Base-by-base conservation (phyloP, 2,329 filamentous ascomycete species). In the Chaetomiaceae sp. region DNA sequence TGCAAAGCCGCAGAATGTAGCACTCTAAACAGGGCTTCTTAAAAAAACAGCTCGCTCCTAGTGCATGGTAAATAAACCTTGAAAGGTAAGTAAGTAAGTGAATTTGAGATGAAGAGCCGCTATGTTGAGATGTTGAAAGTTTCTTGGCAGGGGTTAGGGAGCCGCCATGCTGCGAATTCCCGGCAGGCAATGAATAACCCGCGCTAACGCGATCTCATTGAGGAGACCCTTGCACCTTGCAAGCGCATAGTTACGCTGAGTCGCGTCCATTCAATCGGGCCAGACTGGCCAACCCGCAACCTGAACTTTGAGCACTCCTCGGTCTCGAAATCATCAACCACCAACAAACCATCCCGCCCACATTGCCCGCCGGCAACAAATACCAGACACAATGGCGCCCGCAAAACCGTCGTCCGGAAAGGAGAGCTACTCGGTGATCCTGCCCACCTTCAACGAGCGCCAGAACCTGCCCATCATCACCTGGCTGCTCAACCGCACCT, bases 371-470 rank as follows among this genome's bases (percentile, higher is more conserved):
- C 29, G 51, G 20, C 18, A 14, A 45, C 23, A 42, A 1, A 42
- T 44, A 63, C 61, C 23, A 42, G 1, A 42, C 47, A 63, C 61
- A 63, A 82, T 82, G 79, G 75, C 77, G 53, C 68, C 73, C 48
- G 62, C 64, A 48, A 76, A 74, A 62, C 36, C 53, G 11, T 48
- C 58, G 4, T 54, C 62, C 52, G 56, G 65, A 47, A 71, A 71
- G 64, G 79, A 94, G 79, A 95, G 92, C 75, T 99, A 96, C 81
- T 96, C 92, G 62, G 86, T 99, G 69, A 92, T 99, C 68, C 84
- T 99, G 61, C 94, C 94, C 53, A 99, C 94, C 58, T 99, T 96
- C 83, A 97, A 99, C 72, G 94, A 99, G 81, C 89, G 94, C 69
- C 85, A 85, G 72, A 99, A 99, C 75, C 84, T 99, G 62, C 94